Evolutionary conservation across 2,329 filamentous ascomycete genomes (phyloP), one percentile per base, ranked within the genome.

Genomic region (Epicoccum sorghinum): DNA sequence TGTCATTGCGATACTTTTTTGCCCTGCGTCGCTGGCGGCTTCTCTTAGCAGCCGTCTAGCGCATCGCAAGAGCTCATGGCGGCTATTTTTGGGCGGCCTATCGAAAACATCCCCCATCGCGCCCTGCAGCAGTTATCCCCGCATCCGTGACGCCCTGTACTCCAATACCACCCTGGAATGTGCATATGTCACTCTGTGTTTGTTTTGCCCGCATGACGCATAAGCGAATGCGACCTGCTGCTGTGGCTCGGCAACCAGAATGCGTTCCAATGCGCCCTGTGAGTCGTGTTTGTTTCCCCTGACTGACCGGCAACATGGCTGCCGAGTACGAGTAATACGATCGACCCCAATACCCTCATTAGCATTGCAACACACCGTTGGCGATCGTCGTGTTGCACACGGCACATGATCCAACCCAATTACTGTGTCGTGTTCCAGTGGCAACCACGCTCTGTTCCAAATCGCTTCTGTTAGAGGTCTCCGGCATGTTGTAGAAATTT

Each of bases 241-340:
- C 37, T 41, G 43, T 49, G 32, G 24, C 35, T 45, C 35, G 36
- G 38, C 29, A 49, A 41, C 44, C 23, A 32, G 45, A 25, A 24
- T 1, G 37, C 48, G 47, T 56, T 52, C 37, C 43, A 33, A 29
- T 18, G 9, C 27, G 27, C 27, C 27, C 3, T 9, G 27, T 29
- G 27, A 29, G 27, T 29, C 9, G 27, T 29, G 27, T 29, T 29
- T 29, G 6, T 6, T 12, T 23, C 45, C 54, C 54, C 54, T 57
- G 48, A 45, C 10, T 43, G 40, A 24, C 33, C 53, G 47, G 47
- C 43, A 52, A 7, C 10, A 33, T 22, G 52, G 24, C 38, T 48
- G 53, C 53, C 53, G 47, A 52, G 40, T 45, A 52, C 48, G 48
- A 53, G 39, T 30, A 52, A 45, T 38, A 48, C 47, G 32, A 33